Evolutionary conservation across 139 green algal genomes (phyloP).

Genomic region (Zygnema cylindricum): DNA sequence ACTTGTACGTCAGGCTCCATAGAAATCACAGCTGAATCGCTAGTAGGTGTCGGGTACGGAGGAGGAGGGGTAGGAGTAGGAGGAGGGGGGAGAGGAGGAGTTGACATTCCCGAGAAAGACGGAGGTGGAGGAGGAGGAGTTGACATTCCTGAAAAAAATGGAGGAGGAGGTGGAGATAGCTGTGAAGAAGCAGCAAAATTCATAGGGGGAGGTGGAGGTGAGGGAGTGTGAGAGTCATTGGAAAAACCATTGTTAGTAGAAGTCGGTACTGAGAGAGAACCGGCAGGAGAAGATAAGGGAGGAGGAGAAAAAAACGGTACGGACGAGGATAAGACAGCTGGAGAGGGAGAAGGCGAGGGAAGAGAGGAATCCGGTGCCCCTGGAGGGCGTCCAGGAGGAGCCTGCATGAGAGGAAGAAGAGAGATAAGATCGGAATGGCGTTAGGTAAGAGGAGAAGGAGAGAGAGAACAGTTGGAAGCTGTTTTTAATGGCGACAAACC

Average conservation of each 20-base stretch:
- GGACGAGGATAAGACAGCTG: no score
- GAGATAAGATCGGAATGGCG: no score
- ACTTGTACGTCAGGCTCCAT: neutral
- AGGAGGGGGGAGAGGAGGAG: neutral
- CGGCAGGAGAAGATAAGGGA: no score
- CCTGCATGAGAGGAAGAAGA: no score
- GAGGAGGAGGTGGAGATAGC: neutral
- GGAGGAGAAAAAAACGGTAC: neutral
- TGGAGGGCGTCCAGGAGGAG: neutral
- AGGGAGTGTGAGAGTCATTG: neutral
- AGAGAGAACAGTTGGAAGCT: no score
- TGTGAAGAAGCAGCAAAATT: neutral
- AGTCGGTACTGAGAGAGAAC: no score
- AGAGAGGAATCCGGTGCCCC: neutral
- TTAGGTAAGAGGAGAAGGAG: no score
- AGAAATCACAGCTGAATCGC: neutral
- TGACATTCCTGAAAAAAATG: neutral
- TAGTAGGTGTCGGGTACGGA: neutral
- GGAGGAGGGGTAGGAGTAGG: neutral
- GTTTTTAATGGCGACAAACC: no score
- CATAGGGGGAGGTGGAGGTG: neutral
- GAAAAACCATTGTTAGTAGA: neutral
- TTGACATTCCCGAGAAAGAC: neutral
- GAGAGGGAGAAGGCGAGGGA: neutral
- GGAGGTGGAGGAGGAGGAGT: neutral